Conservation (phyloP, 2,329 filamentous ascomycete genomes). For the Pseudogymnoascus verrucosus region DNA sequence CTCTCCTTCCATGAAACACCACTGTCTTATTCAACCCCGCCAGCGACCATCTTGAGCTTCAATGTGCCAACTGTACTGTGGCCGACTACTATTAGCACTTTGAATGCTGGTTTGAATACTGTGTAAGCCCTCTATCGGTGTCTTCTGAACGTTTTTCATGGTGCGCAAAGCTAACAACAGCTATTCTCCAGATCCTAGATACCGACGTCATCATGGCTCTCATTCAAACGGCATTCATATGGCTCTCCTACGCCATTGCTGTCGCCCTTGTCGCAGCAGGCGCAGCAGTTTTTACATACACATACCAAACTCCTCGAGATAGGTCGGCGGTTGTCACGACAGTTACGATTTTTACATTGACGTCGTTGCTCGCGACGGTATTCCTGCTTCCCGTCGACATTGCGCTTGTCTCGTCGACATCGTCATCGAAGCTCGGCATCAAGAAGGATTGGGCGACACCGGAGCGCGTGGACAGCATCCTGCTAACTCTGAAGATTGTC, state of each 20-base stretch:
- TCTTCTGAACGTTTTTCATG: not conserved
- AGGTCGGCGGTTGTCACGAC: slow-evolving; percentile 73
- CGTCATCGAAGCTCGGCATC: slow-evolving; percentile 61
- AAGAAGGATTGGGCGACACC: slow-evolving; percentile 96
- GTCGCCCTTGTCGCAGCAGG: slow-evolving; percentile 68
- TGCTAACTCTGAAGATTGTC: slow-evolving; percentile 73
- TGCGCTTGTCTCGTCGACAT: slow-evolving; percentile 85
- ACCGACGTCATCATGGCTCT: slow-evolving; percentile 35
- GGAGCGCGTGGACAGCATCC: slow-evolving; percentile 66
- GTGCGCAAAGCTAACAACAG: not conserved
- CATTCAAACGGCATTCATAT: slow-evolving; percentile 85
- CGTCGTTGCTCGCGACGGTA: slow-evolving; percentile 81
- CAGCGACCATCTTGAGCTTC: not conserved
- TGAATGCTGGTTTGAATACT: not conserved
- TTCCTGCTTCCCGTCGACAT: slow-evolving; percentile 92
- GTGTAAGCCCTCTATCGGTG: not conserved
- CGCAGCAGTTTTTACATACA: slow-evolving; percentile 77
- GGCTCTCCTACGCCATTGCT: slow-evolving; percentile 84
- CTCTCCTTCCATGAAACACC: not conserved
- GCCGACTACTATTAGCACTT: not conserved
- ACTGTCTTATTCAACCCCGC: not conserved
- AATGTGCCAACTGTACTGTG: not conserved
- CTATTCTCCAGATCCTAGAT: not conserved
- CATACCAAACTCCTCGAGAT: slow-evolving; percentile 84
- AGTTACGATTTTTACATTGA: slow-evolving; percentile 80